A percentile compares a stretch with the other conserved stretches of the same genome.
phyloP scores from a whole-genome alignment of 306 rosid species.

The Leucaena leucocephala region DNA sequence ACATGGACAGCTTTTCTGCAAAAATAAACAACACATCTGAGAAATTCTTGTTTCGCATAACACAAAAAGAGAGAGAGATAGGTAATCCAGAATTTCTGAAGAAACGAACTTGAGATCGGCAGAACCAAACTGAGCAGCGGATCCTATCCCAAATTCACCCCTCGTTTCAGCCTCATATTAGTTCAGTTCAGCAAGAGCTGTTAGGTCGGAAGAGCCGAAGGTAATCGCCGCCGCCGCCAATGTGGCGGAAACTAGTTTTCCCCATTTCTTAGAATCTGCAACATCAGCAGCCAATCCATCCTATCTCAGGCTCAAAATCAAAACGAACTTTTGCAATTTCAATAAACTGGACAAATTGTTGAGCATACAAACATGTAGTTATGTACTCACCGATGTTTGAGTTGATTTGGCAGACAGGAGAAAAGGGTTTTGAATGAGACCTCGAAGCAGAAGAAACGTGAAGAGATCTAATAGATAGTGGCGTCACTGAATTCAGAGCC shows the following conservation, averaged over 20 bases:
- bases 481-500: conserved; percentile 60
- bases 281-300: conserved; percentile 29
- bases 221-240: conserved; percentile 66
- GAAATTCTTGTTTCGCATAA: not conserved
- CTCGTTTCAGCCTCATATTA: conserved; percentile 75
- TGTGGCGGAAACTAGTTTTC: conserved; percentile 61
- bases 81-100: not conserved
- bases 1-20: conserved; percentile 85
- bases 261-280: conserved; percentile 56
- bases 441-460: conserved; percentile 46
- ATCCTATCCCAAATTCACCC: conserved; percentile 95
- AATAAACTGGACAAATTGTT: conserved; percentile 8
- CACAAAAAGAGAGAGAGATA: not conserved
- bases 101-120: conserved; percentile 78
- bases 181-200: conserved; percentile 91
- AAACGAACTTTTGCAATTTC: conserved; percentile 31
- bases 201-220: conserved; percentile 55
- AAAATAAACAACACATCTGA: not conserved
- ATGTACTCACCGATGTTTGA: conserved; percentile 37
- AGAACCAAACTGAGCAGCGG: conserved; percentile 94
- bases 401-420: conserved; percentile 44
- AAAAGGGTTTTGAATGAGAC: conserved; percentile 43
- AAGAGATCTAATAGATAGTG: conserved; percentile 48
- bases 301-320: conserved; percentile 44
- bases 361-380: not conserved